Percentiles rank a stretch among this genome's conserved stretches.
These are phyloP conservation scores for Monascus purpureus DNA, from an alignment of 495 filamentous ascomycete genomes.

Conservation along the genomic window DNA sequence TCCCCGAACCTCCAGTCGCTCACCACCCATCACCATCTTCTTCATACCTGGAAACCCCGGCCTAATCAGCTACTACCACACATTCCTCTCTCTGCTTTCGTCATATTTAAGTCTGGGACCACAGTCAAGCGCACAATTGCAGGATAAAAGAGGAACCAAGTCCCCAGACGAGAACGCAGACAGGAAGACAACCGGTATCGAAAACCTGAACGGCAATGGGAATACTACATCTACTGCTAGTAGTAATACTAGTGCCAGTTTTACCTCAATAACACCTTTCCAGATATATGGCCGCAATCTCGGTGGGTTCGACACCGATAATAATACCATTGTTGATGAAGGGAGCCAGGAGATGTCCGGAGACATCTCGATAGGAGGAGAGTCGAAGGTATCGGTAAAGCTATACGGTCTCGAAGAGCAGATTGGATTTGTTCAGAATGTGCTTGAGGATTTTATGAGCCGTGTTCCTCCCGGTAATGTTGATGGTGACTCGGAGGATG, in stretches of 20 bases:
- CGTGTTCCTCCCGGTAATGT: not conserved
- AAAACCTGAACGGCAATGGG: not conserved
- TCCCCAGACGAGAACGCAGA: not conserved
- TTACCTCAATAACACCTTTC: no score
- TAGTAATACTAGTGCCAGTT: not conserved
- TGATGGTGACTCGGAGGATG: no score
- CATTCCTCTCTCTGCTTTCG: slow-evolving; percentile 47
- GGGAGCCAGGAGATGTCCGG: not conserved
- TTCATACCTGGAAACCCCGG: slow-evolving; percentile 86
- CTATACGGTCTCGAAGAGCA: slow-evolving; percentile 44
- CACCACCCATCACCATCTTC: slow-evolving; percentile 28
- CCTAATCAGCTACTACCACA: slow-evolving; percentile 63
- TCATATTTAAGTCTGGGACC: slow-evolving; percentile 4
- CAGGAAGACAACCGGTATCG: not conserved
- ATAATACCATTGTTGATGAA: slow-evolving; percentile 5
- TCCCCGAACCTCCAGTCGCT: not conserved
- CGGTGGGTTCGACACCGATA: slow-evolving; percentile 50
- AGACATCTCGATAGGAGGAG: not conserved
- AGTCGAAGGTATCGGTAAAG: slow-evolving; percentile 1
- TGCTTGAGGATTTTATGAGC: slow-evolving; percentile 9
- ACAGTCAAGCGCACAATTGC: not conserved
- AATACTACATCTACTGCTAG: not conserved
- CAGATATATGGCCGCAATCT: slow-evolving; percentile 58
- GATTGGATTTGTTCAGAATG: slow-evolving; percentile 34
- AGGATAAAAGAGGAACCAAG: not conserved